phyloP scores from a whole-genome alignment of 2,329 filamentous ascomycete species.

The Pseudomassariella vexata region DNA sequence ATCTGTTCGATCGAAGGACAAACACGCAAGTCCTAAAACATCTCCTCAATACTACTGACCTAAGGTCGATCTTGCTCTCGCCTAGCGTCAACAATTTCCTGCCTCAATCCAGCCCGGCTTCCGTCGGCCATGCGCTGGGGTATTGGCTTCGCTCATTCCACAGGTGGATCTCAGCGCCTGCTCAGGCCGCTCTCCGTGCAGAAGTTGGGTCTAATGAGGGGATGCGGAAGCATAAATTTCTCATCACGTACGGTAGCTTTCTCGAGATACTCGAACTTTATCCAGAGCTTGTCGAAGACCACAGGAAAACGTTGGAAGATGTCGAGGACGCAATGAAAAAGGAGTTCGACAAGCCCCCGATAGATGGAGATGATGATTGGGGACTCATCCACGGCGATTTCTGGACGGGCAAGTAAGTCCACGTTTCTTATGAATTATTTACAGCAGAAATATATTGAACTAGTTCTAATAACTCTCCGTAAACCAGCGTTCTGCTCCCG shows the following conservation, averaged over 20 bases:
- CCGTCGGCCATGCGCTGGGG: constrained; percentile 22
- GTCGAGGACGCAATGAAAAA: constrained; percentile 12
- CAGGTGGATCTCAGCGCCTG: constrained; percentile 20
- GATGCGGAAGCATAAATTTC: constrained; percentile 31
- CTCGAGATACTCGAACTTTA: constrained; percentile 24
- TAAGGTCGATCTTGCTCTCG: constrained; percentile 26
- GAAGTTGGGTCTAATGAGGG: constrained; percentile 21
- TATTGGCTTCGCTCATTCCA: constrained; percentile 31
- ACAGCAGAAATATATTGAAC: not conserved
- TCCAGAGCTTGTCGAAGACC: constrained; percentile 21
- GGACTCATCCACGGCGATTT: constrained; percentile 34
- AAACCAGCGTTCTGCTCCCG: constrained; percentile 13
- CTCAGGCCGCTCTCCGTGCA: constrained; percentile 11
- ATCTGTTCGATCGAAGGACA: constrained; percentile 23
- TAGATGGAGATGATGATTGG: constrained; percentile 6
- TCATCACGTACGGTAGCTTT: constrained; percentile 29
- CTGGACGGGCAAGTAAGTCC: constrained; percentile 34
- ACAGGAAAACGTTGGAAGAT: constrained; percentile 20
- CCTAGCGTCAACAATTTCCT: constrained; percentile 8
- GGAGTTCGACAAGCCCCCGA: constrained; percentile 6
- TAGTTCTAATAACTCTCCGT: not conserved
- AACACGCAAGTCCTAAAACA: constrained; percentile 32
- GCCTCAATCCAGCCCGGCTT: constrained; percentile 5
- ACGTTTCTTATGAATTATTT: not conserved
- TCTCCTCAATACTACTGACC: constrained; percentile 22